phyloP scores from a whole-genome alignment of 2,329 filamentous ascomycete genomes.

The Apiospora aurea region DNA sequence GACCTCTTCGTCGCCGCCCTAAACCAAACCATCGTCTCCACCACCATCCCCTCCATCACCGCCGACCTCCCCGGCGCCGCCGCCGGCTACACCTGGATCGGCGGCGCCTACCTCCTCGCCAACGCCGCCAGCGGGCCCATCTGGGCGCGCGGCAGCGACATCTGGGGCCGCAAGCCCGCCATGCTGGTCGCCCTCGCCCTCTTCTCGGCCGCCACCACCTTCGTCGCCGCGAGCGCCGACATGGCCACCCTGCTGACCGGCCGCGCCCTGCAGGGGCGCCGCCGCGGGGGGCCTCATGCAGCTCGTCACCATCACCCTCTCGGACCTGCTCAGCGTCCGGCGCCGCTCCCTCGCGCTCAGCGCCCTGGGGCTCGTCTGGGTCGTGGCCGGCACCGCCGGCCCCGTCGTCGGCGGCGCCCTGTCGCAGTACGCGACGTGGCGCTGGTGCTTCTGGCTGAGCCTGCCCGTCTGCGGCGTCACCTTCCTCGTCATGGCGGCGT shows the following conservation, averaged over 20 bases:
- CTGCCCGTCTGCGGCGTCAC: conserved; percentile 60
- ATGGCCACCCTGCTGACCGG: conserved; percentile 52
- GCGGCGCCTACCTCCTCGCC: conserved; percentile 73
- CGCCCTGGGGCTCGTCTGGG: conserved; percentile 43
- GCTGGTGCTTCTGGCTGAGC: conserved; percentile 73
- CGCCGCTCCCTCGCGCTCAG: conserved; percentile 47
- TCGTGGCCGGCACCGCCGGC: conserved; percentile 60
- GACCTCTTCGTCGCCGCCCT: conserved; percentile 68
- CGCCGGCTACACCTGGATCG: conserved; percentile 75
- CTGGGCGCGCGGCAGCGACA: conserved; percentile 31
- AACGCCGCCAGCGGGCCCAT: conserved; percentile 66
- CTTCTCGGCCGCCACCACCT: conserved; percentile 30
- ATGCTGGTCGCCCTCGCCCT: conserved; percentile 29
- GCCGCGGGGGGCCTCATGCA: conserved; percentile 25
- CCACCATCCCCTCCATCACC: conserved; percentile 65
- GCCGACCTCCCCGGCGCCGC: conserved; percentile 56
- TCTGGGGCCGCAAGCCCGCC: conserved; percentile 30
- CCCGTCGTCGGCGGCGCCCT: conserved; percentile 62
- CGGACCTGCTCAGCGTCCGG: conserved; percentile 44
- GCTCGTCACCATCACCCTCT: conserved; percentile 37
- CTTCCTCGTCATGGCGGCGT: conserved; percentile 59
- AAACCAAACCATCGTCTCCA: conserved; percentile 70
- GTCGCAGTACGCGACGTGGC: conserved; percentile 56
- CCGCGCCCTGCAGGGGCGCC: conserved; percentile 49
- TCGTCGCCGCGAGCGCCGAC: conserved; percentile 43